phyloP scores from a whole-genome alignment of 305 asterid species.

The Solanum hybrid region DNA sequence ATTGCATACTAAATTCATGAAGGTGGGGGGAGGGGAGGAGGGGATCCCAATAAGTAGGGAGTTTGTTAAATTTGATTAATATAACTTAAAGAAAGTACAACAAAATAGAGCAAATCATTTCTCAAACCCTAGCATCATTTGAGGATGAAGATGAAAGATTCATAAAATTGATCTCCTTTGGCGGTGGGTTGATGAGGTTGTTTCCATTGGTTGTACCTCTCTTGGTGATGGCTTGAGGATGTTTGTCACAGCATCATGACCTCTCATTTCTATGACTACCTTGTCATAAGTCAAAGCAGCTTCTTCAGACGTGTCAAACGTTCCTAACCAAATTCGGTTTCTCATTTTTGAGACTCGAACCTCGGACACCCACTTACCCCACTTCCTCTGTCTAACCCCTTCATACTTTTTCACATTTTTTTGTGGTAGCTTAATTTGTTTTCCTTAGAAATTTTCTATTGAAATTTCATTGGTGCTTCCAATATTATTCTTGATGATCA shows the following conservation, averaged over 20 bases:
- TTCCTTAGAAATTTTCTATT: background rate
- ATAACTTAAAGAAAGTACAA: background rate
- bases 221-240: constrained; percentile 28
- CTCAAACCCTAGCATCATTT: background rate
- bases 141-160: background rate
- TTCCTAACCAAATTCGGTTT: constrained; percentile 38
- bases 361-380: constrained; percentile 60
- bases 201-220: background rate
- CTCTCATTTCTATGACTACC: constrained; percentile 28
- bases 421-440: background rate
- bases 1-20: background rate
- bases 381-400: constrained; percentile 41
- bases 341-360: constrained; percentile 29
- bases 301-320: constrained; percentile 36
- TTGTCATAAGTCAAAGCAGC: constrained; percentile 37
- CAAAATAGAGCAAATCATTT: background rate
- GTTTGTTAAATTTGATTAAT: too few relatives aligned
- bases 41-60: background rate
- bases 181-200: background rate
- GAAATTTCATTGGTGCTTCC: background rate
- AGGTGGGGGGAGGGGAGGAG: fast-evolving
- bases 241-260: constrained; percentile 41
- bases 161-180: background rate
- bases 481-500: background rate
- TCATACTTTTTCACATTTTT: constrained; percentile 24